Base-by-base conservation (phyloP, 169 alveolate species). In the Plasmodium vinckei region DNA sequence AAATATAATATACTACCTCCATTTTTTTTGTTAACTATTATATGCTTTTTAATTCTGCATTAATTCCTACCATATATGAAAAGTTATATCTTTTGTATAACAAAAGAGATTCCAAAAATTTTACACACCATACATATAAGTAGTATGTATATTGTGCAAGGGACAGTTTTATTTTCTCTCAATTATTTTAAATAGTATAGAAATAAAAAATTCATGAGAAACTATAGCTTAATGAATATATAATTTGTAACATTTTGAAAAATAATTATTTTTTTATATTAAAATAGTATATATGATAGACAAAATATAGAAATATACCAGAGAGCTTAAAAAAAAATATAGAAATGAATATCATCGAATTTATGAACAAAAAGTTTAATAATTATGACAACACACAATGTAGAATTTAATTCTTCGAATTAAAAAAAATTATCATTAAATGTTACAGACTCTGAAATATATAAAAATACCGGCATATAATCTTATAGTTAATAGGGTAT, bases 341-440 rank as follows among this genome's bases (percentile, higher is more conserved):
- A 19, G 59, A 5, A 53, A 42, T 53, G 12, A 5, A 23, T 53
- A 59, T 53, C 25, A 6, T n/a, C 39, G 13, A 19, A 53, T 10
- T 21, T 12, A 71, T 71, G 69, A 51, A 42, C 21, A 9, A 13
- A 39, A 54, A 51, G 5, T 49, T 15, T 23, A 13, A 56, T 63
- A 57, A 42, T 27, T 72, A 39, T 72, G 60, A 72, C 87, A 27
- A 44, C 87, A 44, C n/a, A n/a, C 51, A 57, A 57, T 72, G 87
- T 72, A 72, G 87, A 72, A 72, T 72, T 72, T 57, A 57, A 72
- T 57, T 72, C 60, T 72, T n/a, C 9, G 25, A 49, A 2, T 39
- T 42, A 57, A 57, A 23, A 21, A 44, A 72, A 27, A 42, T 13
- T 72, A 1, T 27, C 60, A 63, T 57, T 49, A 39, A 57, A 23